Conservation (phyloP, 148 eudicot species). For the Rhododendron molle region DNA sequence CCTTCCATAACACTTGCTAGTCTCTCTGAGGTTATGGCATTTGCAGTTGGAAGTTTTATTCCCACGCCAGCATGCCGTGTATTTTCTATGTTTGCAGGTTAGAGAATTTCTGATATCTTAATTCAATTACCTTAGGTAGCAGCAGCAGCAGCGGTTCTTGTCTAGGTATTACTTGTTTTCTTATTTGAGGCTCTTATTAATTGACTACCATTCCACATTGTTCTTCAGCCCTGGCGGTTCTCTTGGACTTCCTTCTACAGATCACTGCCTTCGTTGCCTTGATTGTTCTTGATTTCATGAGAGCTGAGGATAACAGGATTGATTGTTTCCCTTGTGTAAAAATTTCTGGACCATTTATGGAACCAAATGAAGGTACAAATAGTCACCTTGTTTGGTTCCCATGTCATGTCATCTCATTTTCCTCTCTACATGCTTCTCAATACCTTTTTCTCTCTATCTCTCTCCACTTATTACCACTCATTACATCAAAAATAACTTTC, state of each 20-base stretch:
- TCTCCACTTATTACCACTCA: too few species aligned
- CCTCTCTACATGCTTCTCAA: too few species aligned
- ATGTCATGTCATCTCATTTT: too few species aligned
- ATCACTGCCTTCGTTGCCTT: slow-evolving; percentile 98
- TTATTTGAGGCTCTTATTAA: slow-evolving; percentile 18
- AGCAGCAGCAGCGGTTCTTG: neutral
- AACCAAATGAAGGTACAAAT: slow-evolving; percentile 55
- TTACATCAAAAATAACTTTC: too few species aligned
- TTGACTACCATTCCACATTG: slow-evolving; percentile 13
- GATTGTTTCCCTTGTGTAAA: slow-evolving; percentile 94
- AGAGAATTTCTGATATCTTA: slow-evolving; percentile 11
- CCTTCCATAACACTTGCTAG: slow-evolving; percentile 97
- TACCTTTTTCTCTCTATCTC: too few species aligned
- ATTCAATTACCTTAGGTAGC: neutral
- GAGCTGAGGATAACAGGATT: slow-evolving; percentile 84
- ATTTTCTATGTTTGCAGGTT: slow-evolving; percentile 99
- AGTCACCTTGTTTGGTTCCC: too few species aligned
- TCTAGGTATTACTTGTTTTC: neutral
- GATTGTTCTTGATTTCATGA: slow-evolving; percentile 80
- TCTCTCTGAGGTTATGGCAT: slow-evolving; percentile 91
- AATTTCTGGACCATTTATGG: slow-evolving; percentile 38
- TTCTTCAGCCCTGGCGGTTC: slow-evolving; percentile 85
- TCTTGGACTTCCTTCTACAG: slow-evolving; percentile 94
- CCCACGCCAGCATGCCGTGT: slow-evolving; percentile 99
- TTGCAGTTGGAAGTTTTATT: slow-evolving; percentile 97